Conservation (phyloP, 768 basidiomycete species). For the Trametes punicea region DNA sequence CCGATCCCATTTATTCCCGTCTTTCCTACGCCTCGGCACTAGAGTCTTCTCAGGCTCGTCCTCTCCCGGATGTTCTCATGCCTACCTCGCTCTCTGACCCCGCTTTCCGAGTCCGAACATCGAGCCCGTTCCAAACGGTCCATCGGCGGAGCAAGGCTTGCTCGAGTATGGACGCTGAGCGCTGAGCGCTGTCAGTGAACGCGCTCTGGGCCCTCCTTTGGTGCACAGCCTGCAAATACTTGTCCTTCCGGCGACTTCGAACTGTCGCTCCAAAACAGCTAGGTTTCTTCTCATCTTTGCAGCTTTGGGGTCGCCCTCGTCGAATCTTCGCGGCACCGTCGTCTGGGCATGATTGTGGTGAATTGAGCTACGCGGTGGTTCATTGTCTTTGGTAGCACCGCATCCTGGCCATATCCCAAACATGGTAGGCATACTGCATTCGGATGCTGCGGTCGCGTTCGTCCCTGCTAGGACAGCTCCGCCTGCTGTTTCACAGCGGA, state of each 20-base stretch:
- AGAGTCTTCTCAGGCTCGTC: neutral
- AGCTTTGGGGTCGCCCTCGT: no score
- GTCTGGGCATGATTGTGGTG: no score
- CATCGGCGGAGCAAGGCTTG: conserved; percentile 3
- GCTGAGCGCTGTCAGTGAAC: neutral
- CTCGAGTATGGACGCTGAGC: neutral
- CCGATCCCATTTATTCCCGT: neutral
- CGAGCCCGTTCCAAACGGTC: neutral
- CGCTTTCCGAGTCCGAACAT: neutral
- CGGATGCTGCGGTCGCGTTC: neutral
- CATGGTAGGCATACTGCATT: no score
- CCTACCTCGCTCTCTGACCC: neutral
- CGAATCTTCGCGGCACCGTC: no score
- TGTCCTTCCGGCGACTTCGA: no score
- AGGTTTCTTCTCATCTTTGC: no score
- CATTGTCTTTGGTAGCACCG: no score
- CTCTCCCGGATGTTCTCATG: neutral
- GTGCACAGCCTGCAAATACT: no score
- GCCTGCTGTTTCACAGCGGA: conserved; percentile 9
- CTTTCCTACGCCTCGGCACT: neutral
- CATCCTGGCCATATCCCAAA: no score
- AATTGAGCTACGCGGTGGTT: no score
- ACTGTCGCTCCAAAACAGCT: no score
- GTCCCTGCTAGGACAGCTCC: neutral
- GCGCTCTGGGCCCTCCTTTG: no score